Percentiles rank a stretch among this genome's conserved stretches.
Conservation (phyloP, 768 basidiomycete species). For the Russula vinacea region DNA sequence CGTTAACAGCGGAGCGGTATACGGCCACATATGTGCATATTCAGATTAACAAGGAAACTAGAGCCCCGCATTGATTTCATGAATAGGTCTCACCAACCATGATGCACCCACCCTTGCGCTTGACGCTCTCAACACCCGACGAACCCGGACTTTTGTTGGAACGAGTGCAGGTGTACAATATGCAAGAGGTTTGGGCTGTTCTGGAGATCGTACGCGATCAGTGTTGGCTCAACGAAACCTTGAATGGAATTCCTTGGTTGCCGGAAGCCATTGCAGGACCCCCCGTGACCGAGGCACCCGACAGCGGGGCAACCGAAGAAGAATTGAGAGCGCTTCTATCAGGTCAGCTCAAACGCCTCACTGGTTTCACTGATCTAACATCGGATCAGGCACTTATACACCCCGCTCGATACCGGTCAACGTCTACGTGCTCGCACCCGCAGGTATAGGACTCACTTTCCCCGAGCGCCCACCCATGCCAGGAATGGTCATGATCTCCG, state of each 20-base stretch:
- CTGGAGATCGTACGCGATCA: constrained; percentile 82
- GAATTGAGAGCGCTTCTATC: constrained; percentile 63
- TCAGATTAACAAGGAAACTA: background rate
- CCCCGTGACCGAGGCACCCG: constrained; percentile 33
- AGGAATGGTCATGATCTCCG: constrained; percentile 62
- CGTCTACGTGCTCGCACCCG: constrained; percentile 52
- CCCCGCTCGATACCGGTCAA: constrained; percentile 73
- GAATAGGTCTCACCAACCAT: constrained; percentile 59
- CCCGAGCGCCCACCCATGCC: constrained; percentile 63
- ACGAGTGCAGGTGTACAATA: constrained; percentile 63
- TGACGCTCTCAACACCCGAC: constrained; percentile 63
- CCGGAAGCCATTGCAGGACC: constrained; percentile 45
- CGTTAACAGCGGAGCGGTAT: constrained; percentile 58
- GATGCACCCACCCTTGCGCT: constrained; percentile 65
- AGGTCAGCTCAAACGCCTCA: constrained; percentile 41
- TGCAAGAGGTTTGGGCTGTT: constrained; percentile 73
- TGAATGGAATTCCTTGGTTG: constrained; percentile 59
- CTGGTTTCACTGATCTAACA: background rate
- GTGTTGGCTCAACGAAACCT: constrained; percentile 78
- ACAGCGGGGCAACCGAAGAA: constrained; percentile 45
- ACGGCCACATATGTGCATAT: constrained; percentile 61
- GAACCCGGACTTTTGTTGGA: constrained; percentile 77
- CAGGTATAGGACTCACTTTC: constrained; percentile 54
- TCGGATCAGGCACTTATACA: constrained; percentile 45
- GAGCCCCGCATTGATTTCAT: constrained; percentile 13